Evolutionary conservation across 768 basidiomycete species (phyloP), one percentile per base, ranked within the genome.

Genomic region (Galerina sulciceps): DNA sequence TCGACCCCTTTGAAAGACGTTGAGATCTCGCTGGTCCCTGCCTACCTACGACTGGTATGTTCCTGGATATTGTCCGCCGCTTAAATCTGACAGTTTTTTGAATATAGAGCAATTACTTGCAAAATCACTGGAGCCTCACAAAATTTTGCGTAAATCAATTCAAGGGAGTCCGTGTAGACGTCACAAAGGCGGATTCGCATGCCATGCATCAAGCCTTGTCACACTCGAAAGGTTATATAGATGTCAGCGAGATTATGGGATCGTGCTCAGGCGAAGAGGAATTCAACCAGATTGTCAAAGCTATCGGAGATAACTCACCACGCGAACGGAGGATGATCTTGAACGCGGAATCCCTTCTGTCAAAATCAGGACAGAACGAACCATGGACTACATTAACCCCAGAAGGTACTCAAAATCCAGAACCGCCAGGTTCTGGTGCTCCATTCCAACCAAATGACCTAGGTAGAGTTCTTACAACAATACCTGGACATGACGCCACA

Each of bases 81-180:
- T 41, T n/a, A 9, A 45, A 47, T 41, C 4, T 53, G 47, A 48
- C 6, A 20, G 34, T 18, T 58, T 51, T 41, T 34, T 38, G 1
- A 18, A 53, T 49, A 2, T 55, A 93, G 93, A 80, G 84, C 22
- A 81, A 84, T 72, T 93, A 94, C 67, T 76, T 94, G 9, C 81
- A 86, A 58, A 90, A 95, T 66, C 82, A 90, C 67, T 96, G 87
- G 85, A 79, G 87, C 14, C 84, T 90, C 53, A 95, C 95, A 22
- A 96, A 96, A 69, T 96, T 94, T 74, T 93, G 94, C 64, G 75
- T 91, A 23, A 80, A 81, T 13, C 92, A 94, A 69, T 93, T 96
- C 81, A 90, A 89, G 67, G 87, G 86, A 2, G 71, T 80, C 2
- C 84, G 87, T 40, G 72, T 82, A 1, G 76, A 78, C 6, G 73